phyloP scores from a whole-genome alignment of 1,284 basidiomycete genomes.

The Ustilago tritici region DNA sequence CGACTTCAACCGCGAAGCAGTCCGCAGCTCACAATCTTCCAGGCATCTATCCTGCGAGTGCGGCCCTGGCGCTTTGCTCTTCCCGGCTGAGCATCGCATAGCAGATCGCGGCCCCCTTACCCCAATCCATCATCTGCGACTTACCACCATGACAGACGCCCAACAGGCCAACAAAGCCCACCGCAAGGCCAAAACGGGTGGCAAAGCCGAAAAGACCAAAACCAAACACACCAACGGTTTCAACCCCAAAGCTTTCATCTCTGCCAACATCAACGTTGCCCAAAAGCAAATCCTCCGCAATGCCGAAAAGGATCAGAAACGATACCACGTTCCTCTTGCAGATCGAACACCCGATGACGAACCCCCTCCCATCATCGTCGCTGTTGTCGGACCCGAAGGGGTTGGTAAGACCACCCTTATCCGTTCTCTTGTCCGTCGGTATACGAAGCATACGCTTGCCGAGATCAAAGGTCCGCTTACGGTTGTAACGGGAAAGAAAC shows the following conservation, averaged over 20 bases:
- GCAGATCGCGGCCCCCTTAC: neutral
- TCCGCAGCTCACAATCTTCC: neutral
- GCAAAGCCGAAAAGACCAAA: conserved; percentile 60
- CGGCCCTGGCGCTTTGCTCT: conserved; percentile 19
- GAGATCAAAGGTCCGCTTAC: conserved; percentile 95
- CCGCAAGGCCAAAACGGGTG: conserved; percentile 61
- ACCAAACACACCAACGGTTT: conserved; percentile 73
- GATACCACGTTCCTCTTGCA: conserved; percentile 94
- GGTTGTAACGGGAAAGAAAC: conserved; percentile 89
- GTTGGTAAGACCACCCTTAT: conserved; percentile 95
- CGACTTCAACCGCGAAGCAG: neutral
- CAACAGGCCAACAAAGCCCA: conserved; percentile 64
- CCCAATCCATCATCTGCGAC: neutral
- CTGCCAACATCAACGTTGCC: conserved; percentile 69
- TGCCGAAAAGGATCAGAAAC: conserved; percentile 91
- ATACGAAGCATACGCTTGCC: conserved; percentile 91
- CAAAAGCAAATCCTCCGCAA: conserved; percentile 89
- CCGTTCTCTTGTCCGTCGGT: conserved; percentile 89
- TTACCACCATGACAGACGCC: conserved; percentile 55
- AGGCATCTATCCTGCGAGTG: neutral
- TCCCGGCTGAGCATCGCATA: conserved; percentile 2
- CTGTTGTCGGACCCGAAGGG: conserved; percentile 96
- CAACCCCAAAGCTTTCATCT: conserved; percentile 96
- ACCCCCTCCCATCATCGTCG: conserved; percentile 93
- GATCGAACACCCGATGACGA: conserved; percentile 86